Evolutionary conservation across 75 land plant genomes (phyloP).

Genomic region (Chamaecyparis obtusa): DNA sequence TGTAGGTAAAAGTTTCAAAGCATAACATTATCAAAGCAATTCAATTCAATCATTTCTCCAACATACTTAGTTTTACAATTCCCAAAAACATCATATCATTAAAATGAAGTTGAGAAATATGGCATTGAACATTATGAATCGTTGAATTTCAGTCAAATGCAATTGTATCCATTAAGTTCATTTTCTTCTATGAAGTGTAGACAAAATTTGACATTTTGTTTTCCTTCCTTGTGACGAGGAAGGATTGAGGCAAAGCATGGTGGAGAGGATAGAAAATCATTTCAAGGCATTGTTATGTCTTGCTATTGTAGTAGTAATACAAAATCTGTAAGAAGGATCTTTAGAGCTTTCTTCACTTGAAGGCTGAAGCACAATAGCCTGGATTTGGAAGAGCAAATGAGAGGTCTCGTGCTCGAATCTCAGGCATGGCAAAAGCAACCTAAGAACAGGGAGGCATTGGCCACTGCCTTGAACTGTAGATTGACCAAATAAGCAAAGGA

Average conservation of each 20-base stretch:
- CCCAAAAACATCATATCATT: not conserved
- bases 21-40: not conserved
- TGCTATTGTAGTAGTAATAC: constrained; percentile 15
- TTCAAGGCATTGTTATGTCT: constrained; percentile 12
- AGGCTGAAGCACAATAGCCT: constrained; percentile 32
- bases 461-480: constrained; percentile 21
- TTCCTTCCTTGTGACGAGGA: not conserved
- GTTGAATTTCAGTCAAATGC: not conserved
- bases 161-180: not conserved
- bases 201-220: too few species aligned
- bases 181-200: not conserved
- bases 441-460: constrained; percentile 29
- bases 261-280: constrained; percentile 28
- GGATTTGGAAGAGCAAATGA: constrained; percentile 37
- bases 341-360: constrained; percentile 27
- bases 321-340: constrained; percentile 33
- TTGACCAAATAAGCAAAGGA: constrained; percentile 25
- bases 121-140: too few species aligned
- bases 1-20: not conserved
- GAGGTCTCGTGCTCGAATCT: constrained; percentile 21
- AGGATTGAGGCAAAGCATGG: not conserved
- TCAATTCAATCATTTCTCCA: not conserved
- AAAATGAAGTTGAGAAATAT: too few species aligned
- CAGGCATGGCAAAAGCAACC: constrained; percentile 37
- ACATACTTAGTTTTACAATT: too few species aligned